Percentiles rank a stretch among this genome's conserved stretches.
These are phyloP conservation scores for Quercus tomentella DNA, from an alignment of 331 rosid species.

Conservation along the genomic window DNA sequence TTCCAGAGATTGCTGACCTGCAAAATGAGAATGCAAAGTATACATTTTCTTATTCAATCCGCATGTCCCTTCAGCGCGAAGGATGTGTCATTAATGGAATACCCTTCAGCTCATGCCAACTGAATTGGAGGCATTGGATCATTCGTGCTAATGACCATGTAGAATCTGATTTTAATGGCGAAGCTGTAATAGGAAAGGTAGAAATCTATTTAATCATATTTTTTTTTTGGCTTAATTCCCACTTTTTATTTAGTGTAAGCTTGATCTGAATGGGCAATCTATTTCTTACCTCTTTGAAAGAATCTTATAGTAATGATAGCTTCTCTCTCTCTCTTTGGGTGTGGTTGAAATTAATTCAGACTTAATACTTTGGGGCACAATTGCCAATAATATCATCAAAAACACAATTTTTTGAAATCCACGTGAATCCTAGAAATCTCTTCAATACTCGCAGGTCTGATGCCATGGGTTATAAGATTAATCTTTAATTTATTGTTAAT, in stretches of 20 bases:
- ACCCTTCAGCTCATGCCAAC: conserved; percentile 64
- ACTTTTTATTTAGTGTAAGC: neutral
- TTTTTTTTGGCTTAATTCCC: neutral
- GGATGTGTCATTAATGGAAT: conserved; percentile 66
- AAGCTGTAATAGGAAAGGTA: conserved; percentile 90
- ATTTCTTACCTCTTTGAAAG: neutral
- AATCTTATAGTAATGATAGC: neutral
- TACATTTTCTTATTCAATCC: conserved; percentile 71
- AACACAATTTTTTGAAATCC: too few relatives aligned
- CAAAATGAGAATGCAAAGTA: conserved; percentile 30
- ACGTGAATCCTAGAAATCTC: too few relatives aligned
- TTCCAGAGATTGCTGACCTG: conserved; percentile 56
- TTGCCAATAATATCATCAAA: neutral
- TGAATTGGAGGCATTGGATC: conserved; percentile 71
- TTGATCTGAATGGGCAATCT: neutral
- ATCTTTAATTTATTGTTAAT: too few relatives aligned
- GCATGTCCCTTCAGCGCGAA: conserved; percentile 68
- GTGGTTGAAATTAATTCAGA: neutral
- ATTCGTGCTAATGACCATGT: conserved; percentile 53
- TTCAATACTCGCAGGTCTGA: too few relatives aligned
- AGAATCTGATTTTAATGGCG: conserved; percentile 42
- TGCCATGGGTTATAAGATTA: too few relatives aligned
- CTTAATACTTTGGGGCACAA: neutral
- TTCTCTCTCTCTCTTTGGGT: neutral
- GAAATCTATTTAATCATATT: neutral